Base-by-base conservation (phyloP, 768 basidiomycete species). In the Boletus subparvulus region DNA sequence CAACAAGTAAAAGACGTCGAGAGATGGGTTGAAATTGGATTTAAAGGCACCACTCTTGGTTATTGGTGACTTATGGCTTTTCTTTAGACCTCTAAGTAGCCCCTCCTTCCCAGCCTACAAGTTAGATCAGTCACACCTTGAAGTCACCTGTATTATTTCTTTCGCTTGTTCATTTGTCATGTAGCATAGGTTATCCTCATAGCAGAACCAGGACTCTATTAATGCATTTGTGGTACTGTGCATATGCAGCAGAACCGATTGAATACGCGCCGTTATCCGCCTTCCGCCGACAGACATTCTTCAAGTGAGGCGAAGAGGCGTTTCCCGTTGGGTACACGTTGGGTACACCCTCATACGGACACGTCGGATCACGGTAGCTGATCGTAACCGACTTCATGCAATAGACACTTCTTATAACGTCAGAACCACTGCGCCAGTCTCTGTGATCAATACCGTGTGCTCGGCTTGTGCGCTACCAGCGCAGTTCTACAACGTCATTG, bases 381-480 rank as follows among this genome's bases (percentile, higher is more conserved):
- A 21, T n/a, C 12, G n/a, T 28, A 36, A 11, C 32, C 3, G 33
- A 24, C 3, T 16, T 41, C 4, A 12, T 17, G 35, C 17, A 42
- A 43, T 39, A 8, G 30, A 30, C n/a, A 48, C 32, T 13, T 58
- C 26, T 73, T 48, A 78, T 50, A 58, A 61, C 28, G 94, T 96
- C 32, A 96, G 76, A 6, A 95, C 83, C 3, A 94, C 90, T n/a
- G 77, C 84, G 0, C 91, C 92, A 6, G 67, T 73, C 33, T 92
- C 79, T 1, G 92, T 94, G 52, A 96, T 90, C 30, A 94, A 75
- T 8, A 97, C 75, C 83, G 87, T 94, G 69, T 95, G 92, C 68
- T 97, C 93, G 16, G 86, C 87, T 71, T 94, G 92, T 3, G 93
- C 92, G 51, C 85, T 83, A 28, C 92, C 80, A 1, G 88, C 89